A percentile compares a stretch with the other conserved stretches of the same genome.
phyloP scores from a whole-genome alignment of 768 basidiomycete species.

The Cystobasidium tubakii region DNA sequence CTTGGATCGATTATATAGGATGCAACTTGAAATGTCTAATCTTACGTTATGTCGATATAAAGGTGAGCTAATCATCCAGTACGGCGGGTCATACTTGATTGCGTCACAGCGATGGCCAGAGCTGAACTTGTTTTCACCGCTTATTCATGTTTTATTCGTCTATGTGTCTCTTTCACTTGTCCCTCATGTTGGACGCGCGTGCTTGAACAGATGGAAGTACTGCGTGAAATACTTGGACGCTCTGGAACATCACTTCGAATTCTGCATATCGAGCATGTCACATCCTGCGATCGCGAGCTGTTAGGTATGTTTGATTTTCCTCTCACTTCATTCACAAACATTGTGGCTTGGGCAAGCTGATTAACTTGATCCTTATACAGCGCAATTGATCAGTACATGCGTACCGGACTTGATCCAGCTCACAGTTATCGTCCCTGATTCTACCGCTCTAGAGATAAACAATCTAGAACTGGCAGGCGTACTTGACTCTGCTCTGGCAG shows the following conservation, averaged over 20 bases:
- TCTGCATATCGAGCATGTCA: slow-evolving; percentile 15
- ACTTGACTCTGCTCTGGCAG: background rate
- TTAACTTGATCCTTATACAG: background rate
- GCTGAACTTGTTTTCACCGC: too few relatives aligned
- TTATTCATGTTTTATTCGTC: background rate
- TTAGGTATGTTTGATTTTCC: background rate
- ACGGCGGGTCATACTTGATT: too few relatives aligned
- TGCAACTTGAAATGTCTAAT: slow-evolving; percentile 5
- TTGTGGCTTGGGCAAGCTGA: background rate
- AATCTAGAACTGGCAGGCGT: slow-evolving; percentile 5
- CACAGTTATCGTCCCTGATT: slow-evolving; percentile 10
- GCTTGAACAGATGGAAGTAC: background rate
- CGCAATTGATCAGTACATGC: background rate
- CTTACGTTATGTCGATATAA: slow-evolving; percentile 15
- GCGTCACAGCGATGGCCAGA: too few relatives aligned
- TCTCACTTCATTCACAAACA: background rate
- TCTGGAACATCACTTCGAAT: background rate
- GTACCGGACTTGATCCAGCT: background rate
- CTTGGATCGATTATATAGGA: slow-evolving; percentile 11
- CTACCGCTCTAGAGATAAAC: background rate
- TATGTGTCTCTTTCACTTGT: background rate
- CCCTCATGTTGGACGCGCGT: background rate
- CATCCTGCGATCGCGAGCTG: background rate
- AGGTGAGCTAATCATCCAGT: slow-evolving; percentile 10
- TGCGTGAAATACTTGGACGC: background rate